phyloP scores from a whole-genome alignment of 1,139 yeast genomes.

The Pichia sp. region DNA sequence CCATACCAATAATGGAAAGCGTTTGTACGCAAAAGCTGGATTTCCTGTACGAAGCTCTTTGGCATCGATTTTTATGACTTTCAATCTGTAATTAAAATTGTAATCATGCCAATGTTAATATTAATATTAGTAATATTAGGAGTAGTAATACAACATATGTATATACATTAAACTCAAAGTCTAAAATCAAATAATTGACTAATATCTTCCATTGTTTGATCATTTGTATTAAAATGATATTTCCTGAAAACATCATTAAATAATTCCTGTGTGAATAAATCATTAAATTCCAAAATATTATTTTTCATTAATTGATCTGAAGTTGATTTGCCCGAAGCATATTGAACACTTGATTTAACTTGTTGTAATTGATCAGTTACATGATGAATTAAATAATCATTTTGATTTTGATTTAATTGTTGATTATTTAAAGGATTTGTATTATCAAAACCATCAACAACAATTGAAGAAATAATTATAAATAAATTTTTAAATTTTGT shows the following conservation, averaged over 20 bases:
- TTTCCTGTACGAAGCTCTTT: too few relatives aligned
- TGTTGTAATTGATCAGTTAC: slow-evolving; percentile 14
- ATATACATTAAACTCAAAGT: too few relatives aligned
- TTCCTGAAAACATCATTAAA: slow-evolving; percentile 21
- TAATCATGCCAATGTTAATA: too few relatives aligned
- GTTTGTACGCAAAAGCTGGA: too few relatives aligned
- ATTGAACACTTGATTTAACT: slow-evolving; percentile 14
- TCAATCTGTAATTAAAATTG: too few relatives aligned
- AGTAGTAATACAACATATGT: too few relatives aligned
- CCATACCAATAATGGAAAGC: too few relatives aligned
- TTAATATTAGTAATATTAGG: too few relatives aligned
- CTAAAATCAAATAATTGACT: slow-evolving; percentile 1
- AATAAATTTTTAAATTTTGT: slow-evolving; percentile 17
- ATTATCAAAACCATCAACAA: slow-evolving; percentile 16
- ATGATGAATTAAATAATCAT: slow-evolving; percentile 1
- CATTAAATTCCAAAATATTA: slow-evolving; percentile 23
- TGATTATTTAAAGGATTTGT: not conserved
- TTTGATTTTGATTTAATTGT: slow-evolving; percentile 2
- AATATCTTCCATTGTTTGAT: slow-evolving; percentile 2
- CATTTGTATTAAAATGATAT: slow-evolving; percentile 15
- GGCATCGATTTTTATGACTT: too few relatives aligned
- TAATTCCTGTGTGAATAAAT: slow-evolving; percentile 22
- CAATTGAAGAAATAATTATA: slow-evolving; percentile 18
- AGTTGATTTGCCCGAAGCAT: too few relatives aligned
- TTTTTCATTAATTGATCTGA: too few relatives aligned